Conservation (phyloP, 345 rosid genomes). For the Citrus cavaleriei region DNA sequence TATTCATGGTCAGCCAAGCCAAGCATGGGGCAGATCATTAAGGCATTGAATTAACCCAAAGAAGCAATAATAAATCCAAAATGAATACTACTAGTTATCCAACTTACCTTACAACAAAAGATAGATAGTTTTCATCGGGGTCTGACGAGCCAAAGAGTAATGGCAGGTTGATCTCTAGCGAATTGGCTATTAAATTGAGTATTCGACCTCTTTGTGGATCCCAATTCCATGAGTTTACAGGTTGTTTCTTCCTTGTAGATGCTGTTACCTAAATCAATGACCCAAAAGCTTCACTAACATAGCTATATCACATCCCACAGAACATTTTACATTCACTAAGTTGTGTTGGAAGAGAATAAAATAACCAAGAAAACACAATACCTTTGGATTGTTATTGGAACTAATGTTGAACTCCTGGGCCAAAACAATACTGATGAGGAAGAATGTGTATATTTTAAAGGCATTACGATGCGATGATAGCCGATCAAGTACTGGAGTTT, state of each 20-base stretch:
- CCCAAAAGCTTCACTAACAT: conserved; percentile 12
- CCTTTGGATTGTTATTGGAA: conserved; percentile 56
- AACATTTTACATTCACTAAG: not conserved
- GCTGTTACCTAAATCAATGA: conserved; percentile 46
- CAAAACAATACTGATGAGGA: conserved; percentile 59
- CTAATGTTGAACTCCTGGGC: conserved; percentile 50
- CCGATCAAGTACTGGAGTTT: conserved; percentile 47
- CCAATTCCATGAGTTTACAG: conserved; percentile 74
- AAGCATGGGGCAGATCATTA: not conserved
- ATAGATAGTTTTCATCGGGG: conserved; percentile 85
- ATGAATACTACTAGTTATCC: not conserved
- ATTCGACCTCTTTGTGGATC: conserved; percentile 80
- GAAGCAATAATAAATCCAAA: conserved; percentile 6
- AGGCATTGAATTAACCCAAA: conserved; percentile 11
- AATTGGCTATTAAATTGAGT: conserved; percentile 83
- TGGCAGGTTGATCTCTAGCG: conserved; percentile 80
- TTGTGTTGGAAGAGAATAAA: not conserved
- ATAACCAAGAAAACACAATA: conserved; percentile 9
- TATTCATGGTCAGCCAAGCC: too few relatives aligned
- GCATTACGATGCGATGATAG: conserved; percentile 81
- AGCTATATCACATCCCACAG: not conserved
- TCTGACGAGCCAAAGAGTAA: conserved; percentile 90
- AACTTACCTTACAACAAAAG: conserved; percentile 76
- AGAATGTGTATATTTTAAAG: conserved; percentile 81
- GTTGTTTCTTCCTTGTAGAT: conserved; percentile 62